These are phyloP conservation scores for Trichophyton simii DNA, from an alignment of 2,329 filamentous ascomycete genomes.

Conservation along the genomic window DNA sequence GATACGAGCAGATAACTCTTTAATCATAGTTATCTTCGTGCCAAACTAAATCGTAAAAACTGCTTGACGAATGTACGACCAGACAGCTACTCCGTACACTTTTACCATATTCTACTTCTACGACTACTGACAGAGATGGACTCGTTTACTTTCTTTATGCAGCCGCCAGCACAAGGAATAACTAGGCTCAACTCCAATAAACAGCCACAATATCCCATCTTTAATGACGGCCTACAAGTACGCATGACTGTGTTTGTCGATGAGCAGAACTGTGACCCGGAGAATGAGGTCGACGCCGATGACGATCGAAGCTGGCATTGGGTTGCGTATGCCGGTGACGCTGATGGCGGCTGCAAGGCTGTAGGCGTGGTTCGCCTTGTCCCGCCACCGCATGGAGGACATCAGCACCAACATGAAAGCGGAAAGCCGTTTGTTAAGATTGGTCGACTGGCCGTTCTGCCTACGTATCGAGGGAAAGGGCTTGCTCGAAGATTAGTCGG, in stretches of 20 bases:
- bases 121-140: background rate
- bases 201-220: constrained; percentile 36
- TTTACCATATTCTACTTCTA: background rate
- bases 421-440: background rate
- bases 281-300: constrained; percentile 68
- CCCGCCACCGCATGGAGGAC: constrained; percentile 49
- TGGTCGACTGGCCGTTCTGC: background rate
- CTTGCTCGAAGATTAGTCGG: constrained; percentile 51
- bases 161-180: background rate
- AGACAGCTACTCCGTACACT: background rate
- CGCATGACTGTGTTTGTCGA: constrained; percentile 46
- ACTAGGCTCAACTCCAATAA: background rate
- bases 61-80: no score
- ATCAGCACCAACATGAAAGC: background rate
- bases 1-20: no score
- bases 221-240: constrained; percentile 48
- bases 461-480: background rate
- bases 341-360: constrained; percentile 38
- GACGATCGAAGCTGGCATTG: constrained; percentile 73
- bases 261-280: constrained; percentile 45
- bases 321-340: constrained; percentile 62
- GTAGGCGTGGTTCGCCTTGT: constrained; percentile 70
- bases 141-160: background rate
- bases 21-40: no score
- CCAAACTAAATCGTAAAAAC: no score